These are phyloP conservation scores for Termitomyces bulborhizus DNA, from an alignment of 768 basidiomycete species.

Conservation along the genomic window DNA sequence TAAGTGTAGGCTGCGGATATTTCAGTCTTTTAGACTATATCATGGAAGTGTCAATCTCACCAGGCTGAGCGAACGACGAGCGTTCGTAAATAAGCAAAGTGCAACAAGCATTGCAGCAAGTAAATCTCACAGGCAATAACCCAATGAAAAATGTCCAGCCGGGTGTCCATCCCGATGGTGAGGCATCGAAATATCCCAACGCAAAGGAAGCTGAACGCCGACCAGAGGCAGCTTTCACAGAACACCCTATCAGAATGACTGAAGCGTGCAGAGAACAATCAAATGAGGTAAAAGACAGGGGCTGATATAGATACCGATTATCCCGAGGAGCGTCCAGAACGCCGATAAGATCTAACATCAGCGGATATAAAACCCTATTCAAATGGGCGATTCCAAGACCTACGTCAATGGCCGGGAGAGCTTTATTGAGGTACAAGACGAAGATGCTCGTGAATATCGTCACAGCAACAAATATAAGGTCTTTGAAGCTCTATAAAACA, in stretches of 20 bases:
- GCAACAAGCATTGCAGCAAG: neutral
- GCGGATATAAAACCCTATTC: neutral
- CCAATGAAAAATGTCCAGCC: slow-evolving; percentile 71
- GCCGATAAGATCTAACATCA: slow-evolving; percentile 44
- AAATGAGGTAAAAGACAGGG: no score
- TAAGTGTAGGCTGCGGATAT: slow-evolving; percentile 39
- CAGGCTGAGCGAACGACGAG: slow-evolving; percentile 20
- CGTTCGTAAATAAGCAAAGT: neutral
- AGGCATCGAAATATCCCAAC: slow-evolving; percentile 51
- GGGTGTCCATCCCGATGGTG: slow-evolving; percentile 60
- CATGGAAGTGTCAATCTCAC: slow-evolving; percentile 13
- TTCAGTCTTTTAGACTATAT: neutral
- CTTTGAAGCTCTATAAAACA: slow-evolving; percentile 17
- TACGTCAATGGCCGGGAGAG: slow-evolving; percentile 46
- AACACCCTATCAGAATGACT: slow-evolving; percentile 53
- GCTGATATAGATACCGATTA: slow-evolving; percentile 30
- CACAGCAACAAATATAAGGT: slow-evolving; percentile 53
- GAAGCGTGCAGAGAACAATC: neutral
- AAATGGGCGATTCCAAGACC: slow-evolving; percentile 2
- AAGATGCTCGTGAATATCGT: slow-evolving; percentile 39
- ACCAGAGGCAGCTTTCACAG: slow-evolving; percentile 50
- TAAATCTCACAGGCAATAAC: slow-evolving; percentile 40
- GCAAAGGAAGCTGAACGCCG: slow-evolving; percentile 51
- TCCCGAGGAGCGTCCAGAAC: slow-evolving; percentile 56
- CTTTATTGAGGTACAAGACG: slow-evolving; percentile 50